Evolutionary conservation across 371 early-diverging fungal genomes (phyloP).

Genomic region (Mortierella sp.): DNA sequence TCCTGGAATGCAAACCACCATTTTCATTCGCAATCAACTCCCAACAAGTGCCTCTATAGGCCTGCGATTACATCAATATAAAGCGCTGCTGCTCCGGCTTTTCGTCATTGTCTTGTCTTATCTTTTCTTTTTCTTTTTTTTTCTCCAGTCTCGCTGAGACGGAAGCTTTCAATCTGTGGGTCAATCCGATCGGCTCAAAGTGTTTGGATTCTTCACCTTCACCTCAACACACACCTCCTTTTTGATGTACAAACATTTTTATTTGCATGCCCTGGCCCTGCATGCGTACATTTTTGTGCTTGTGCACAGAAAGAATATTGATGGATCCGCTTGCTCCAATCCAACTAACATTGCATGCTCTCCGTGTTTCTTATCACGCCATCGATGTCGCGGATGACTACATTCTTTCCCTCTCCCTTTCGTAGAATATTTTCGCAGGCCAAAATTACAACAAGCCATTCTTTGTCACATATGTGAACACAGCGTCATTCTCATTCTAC

Average conservation of each 20-base stretch:
- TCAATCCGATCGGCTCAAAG: not conserved
- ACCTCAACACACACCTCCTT: not conserved
- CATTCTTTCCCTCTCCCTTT: no score
- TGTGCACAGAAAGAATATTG: not conserved
- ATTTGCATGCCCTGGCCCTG: not conserved
- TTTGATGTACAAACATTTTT: not conserved
- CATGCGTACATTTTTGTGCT: not conserved
- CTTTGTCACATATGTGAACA: conserved; percentile 84
- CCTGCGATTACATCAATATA: no score
- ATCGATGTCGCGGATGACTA: not conserved
- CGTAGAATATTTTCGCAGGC: conserved; percentile 77
- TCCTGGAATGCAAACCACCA: not conserved
- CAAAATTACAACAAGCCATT: conserved; percentile 81
- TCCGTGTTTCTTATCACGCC: not conserved
- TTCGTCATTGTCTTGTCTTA: no score
- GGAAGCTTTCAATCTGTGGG: not conserved
- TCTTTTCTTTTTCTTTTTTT: no score
- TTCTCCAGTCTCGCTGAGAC: no score
- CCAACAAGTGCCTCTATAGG: no score
- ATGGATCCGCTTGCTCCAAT: not conserved
- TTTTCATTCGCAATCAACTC: no score
- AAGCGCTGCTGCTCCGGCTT: no score
- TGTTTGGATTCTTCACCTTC: not conserved
- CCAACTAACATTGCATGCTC: no score
- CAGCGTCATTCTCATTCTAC: conserved; percentile 83